These are phyloP conservation scores for Suhomyces anneliseae DNA, from an alignment of 1,139 yeast species.

Conservation along the genomic window DNA sequence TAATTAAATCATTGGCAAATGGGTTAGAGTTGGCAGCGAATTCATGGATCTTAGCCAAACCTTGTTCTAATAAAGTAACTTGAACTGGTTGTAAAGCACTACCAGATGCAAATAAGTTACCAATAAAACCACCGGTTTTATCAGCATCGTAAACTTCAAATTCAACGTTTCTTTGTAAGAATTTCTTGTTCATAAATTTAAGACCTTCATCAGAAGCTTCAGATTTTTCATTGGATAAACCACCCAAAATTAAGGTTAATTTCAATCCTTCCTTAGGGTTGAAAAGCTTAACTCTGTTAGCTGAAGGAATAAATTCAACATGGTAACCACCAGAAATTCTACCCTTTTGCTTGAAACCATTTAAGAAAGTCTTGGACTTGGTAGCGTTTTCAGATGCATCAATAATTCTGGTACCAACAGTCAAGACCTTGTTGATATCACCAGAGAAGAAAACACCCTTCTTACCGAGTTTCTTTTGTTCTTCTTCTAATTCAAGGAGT, in stretches of 20 bases:
- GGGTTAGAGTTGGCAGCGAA: conserved; percentile 63
- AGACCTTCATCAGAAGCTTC: conserved; percentile 56
- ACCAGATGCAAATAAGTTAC: conserved; percentile 59
- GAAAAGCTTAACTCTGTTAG: conserved; percentile 63
- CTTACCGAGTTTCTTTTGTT: conserved; percentile 52
- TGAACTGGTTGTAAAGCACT: conserved; percentile 56
- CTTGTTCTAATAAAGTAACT: conserved; percentile 58
- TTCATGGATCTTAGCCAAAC: conserved; percentile 66
- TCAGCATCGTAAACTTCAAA: conserved; percentile 70
- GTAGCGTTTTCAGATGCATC: conserved; percentile 77
- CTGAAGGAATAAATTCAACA: conserved; percentile 70
- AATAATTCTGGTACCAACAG: conserved; percentile 59
- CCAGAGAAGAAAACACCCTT: conserved; percentile 57
- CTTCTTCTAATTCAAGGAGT: conserved; percentile 67
- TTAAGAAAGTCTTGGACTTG: conserved; percentile 73
- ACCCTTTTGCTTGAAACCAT: conserved; percentile 67
- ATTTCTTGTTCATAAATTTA: conserved; percentile 52
- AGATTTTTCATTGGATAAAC: conserved; percentile 55
- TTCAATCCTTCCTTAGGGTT: conserved; percentile 73
- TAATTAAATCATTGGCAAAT: conserved; percentile 50
- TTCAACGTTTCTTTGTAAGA: conserved; percentile 72
- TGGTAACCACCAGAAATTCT: conserved; percentile 58
- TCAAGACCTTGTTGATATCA: conserved; percentile 49
- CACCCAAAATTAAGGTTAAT: conserved; percentile 74
- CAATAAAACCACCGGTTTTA: conserved; percentile 79